phyloP scores from a whole-genome alignment of 1,284 basidiomycete species.

The Apiotrichum siamense region DNA sequence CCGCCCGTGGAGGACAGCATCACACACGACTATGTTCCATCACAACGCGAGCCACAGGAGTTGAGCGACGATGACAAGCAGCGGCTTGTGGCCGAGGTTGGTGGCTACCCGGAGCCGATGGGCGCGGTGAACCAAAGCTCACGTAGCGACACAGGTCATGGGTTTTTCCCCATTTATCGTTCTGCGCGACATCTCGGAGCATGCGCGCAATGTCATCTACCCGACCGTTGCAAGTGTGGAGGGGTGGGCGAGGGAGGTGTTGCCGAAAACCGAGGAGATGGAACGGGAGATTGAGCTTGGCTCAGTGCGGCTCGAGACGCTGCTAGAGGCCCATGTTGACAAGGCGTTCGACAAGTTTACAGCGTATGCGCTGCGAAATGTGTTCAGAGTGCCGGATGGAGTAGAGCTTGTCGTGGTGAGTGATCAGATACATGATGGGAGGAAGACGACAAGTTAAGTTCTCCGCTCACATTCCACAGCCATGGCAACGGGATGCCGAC shows the following conservation, averaged over 20 bases:
- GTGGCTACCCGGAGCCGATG: not conserved
- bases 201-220: constrained; percentile 32
- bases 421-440: not conserved
- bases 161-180: constrained; percentile 35
- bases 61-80: not conserved
- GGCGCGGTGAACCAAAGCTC: too few relatives aligned
- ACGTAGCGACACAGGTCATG: constrained; percentile 24
- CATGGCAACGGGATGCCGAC: constrained; percentile 45
- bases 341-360: constrained; percentile 45
- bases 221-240: constrained; percentile 30
- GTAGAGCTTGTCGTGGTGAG: constrained; percentile 43
- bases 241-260: constrained; percentile 23
- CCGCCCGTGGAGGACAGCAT: not conserved
- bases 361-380: constrained; percentile 44
- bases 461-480: constrained; percentile 25
- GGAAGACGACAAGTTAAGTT: not conserved
- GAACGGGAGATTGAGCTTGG: constrained; percentile 34
- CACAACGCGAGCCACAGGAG: not conserved
- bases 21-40: not conserved
- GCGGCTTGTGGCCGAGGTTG: constrained; percentile 40
- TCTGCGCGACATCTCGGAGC: constrained; percentile 37
- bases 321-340: constrained; percentile 45
- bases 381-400: constrained; percentile 42
- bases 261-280: constrained; percentile 13
- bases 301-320: constrained; percentile 44